These are phyloP conservation scores for Penicillium palitans DNA, from an alignment of 2,329 filamentous ascomycete species.

Conservation along the genomic window DNA sequence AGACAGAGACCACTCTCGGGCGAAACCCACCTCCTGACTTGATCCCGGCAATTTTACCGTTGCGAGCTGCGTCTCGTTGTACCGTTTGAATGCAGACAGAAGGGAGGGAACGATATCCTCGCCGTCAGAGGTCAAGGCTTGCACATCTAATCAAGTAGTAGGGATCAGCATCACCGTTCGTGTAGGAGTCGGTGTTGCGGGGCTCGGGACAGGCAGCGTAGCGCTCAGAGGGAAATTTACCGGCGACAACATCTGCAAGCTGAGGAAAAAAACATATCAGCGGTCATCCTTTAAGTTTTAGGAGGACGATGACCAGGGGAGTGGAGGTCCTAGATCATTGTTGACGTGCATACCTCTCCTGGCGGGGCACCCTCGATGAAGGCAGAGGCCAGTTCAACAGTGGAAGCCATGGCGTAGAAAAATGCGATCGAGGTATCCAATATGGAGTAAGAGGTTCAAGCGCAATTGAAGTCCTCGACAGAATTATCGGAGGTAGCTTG, in stretches of 20 bases:
- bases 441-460: neutral
- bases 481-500: neutral
- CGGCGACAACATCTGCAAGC: conserved; percentile 85
- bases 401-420: conserved; percentile 43
- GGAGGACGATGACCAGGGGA: conserved; percentile 7
- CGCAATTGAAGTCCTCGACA: neutral
- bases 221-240: conserved; percentile 52
- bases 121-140: conserved; percentile 72
- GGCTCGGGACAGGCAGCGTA: conserved; percentile 8
- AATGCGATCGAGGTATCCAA: neutral
- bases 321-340: neutral
- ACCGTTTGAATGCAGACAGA: conserved; percentile 81
- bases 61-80: conserved; percentile 92
- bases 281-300: conserved; percentile 28
- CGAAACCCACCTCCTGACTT: conserved; percentile 66
- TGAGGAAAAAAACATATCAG: conserved; percentile 42
- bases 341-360: conserved; percentile 70
- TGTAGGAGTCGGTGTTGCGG: conserved; percentile 13
- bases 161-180: conserved; percentile 20
- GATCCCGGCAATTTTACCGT: conserved; percentile 87
- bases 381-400: conserved; percentile 67
- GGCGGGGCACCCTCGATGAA: conserved; percentile 94
- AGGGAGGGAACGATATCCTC: conserved; percentile 70
- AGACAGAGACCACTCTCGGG: neutral
- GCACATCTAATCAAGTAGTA: conserved; percentile 68